These are phyloP conservation scores for Iodosphaeria phyllophila DNA, from an alignment of 2,329 filamentous ascomycete species.

Conservation along the genomic window DNA sequence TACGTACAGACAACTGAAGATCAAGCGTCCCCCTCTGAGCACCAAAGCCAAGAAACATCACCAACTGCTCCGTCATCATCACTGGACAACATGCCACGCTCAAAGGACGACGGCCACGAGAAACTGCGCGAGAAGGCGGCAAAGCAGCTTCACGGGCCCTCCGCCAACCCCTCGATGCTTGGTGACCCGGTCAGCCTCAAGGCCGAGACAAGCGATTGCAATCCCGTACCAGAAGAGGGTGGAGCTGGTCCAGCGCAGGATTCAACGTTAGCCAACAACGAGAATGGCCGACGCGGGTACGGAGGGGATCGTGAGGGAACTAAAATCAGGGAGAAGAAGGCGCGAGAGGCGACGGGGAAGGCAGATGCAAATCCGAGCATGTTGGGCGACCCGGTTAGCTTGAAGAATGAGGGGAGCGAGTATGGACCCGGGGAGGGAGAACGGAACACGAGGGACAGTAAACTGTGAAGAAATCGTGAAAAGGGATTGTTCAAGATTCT, in stretches of 20 bases:
- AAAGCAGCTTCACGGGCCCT: conserved; percentile 12
- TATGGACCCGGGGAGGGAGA: conserved; percentile 6
- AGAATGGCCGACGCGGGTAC: too few relatives aligned
- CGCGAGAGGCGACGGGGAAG: conserved; percentile 7
- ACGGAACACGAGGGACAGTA: conserved; percentile 7
- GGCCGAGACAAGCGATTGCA: conserved; percentile 15
- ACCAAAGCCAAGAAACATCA: too few relatives aligned
- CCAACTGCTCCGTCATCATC: background rate
- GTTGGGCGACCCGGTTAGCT: conserved; percentile 9
- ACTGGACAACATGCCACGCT: background rate
- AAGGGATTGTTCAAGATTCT: too few relatives aligned
- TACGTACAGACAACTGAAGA: too few relatives aligned
- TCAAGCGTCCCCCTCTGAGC: too few relatives aligned
- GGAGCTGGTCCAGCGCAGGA: conserved; percentile 3
- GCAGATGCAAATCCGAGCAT: conserved; percentile 8
- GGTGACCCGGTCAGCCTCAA: conserved; percentile 21
- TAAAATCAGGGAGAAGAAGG: conserved; percentile 6
- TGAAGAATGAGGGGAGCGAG: conserved; percentile 8
- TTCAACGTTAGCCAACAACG: too few relatives aligned
- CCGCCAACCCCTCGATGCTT: conserved; percentile 17
- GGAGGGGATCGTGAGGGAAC: background rate
- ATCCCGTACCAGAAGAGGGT: conserved; percentile 11
- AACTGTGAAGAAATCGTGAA: conserved; percentile 8
- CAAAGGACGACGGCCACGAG: conserved; percentile 6
- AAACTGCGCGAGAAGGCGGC: conserved; percentile 11